Evolutionary conservation across 345 rosid genomes (phyloP).

Genomic region (Erysimum cheiranthoides): DNA sequence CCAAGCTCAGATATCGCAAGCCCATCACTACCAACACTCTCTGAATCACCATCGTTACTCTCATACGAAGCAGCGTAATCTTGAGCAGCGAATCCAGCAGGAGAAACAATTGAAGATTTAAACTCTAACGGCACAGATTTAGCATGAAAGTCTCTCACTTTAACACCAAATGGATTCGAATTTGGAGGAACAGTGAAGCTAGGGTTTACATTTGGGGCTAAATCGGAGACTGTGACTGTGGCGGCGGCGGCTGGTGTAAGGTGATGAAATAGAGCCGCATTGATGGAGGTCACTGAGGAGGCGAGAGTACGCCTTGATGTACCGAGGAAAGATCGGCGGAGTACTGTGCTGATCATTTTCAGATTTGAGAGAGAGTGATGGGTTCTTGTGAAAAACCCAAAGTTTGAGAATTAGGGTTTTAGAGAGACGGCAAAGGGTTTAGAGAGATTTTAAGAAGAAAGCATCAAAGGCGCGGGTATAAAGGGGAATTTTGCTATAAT

Average conservation of each 20-base stretch:
- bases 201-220: slow-evolving; percentile 2
- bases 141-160: slow-evolving; percentile 57
- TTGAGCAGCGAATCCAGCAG: slow-evolving; percentile 62
- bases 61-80: slow-evolving; percentile 46
- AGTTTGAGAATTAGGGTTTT: slow-evolving; percentile 51
- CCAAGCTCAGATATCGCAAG: slow-evolving; percentile 61
- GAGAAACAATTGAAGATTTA: slow-evolving; percentile 49
- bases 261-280: slow-evolving; percentile 36
- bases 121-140: slow-evolving; percentile 58
- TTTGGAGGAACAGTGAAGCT: not conserved
- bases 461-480: slow-evolving; percentile 8
- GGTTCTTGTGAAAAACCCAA: slow-evolving; percentile 22
- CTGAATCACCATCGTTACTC: slow-evolving; percentile 32
- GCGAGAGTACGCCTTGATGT: slow-evolving; percentile 46
- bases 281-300: slow-evolving; percentile 43
- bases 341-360: slow-evolving; percentile 55
- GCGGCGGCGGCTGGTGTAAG: slow-evolving; percentile 20
- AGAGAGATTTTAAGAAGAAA: slow-evolving; percentile 14
- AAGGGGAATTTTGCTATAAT: not conserved
- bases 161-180: slow-evolving; percentile 28
- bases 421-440: slow-evolving; percentile 43
- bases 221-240: slow-evolving; percentile 19
- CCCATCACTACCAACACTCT: slow-evolving; percentile 53
- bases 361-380: not conserved
- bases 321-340: slow-evolving; percentile 49